Evolutionary conservation across 169 alveolate genomes (phyloP).

Genomic region (Cryptosporidium sp.): DNA sequence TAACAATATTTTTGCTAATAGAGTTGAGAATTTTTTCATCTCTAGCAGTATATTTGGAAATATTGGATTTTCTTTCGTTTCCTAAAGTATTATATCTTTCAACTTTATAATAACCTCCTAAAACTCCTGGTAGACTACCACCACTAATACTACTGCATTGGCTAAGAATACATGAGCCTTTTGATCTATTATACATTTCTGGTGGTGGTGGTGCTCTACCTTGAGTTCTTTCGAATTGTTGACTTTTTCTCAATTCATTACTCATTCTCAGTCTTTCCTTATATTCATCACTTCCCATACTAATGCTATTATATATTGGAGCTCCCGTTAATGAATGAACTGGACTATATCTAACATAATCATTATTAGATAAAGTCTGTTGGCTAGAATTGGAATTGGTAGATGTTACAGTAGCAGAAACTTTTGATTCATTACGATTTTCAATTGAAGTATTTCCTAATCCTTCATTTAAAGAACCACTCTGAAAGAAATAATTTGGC

Average conservation of each 20-base stretch:
- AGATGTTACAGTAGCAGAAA: not conserved
- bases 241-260: not conserved
- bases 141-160: conserved; percentile 1
- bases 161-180: conserved; percentile 11
- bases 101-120: conserved; percentile 28
- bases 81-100: not conserved
- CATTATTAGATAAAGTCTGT: not conserved
- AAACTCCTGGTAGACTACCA: conserved; percentile 4
- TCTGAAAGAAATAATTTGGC: conserved; percentile 23
- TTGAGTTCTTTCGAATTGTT: conserved; percentile 8
- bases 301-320: conserved; percentile 58
- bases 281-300: conserved; percentile 52
- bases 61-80: too few species aligned
- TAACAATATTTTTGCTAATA: conserved; percentile 17
- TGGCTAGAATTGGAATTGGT: not conserved
- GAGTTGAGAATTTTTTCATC: conserved; percentile 7
- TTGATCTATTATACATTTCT: not conserved
- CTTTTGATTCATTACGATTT: not conserved
- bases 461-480: conserved; percentile 24
- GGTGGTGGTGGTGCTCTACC: not conserved
- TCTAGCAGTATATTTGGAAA: not conserved
- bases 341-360: conserved; percentile 24
- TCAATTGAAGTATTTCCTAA: not conserved
- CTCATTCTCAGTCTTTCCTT: conserved; percentile 34
- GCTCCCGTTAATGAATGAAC: conserved; percentile 58